A percentile compares a stretch with the other conserved stretches of the same genome.
Evolutionary conservation across 257 asterid species (phyloP).

Genomic region (Misopates orontium): DNA sequence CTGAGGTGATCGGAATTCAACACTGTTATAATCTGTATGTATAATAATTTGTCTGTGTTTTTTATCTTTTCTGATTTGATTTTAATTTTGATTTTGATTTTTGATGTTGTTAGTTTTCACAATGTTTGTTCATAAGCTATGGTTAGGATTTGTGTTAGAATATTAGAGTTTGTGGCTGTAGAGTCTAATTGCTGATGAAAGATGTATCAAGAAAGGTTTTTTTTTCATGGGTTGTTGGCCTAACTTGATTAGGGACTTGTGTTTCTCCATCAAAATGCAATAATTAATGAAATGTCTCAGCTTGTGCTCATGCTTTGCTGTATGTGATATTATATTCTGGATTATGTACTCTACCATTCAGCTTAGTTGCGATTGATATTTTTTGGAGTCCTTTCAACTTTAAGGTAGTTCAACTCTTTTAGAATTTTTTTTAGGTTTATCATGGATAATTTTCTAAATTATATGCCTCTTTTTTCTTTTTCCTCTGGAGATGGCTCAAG

Average conservation of each 20-base stretch:
- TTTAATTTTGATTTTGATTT: neutral
- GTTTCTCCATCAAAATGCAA: slow-evolving; percentile 24
- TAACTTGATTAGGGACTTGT: slow-evolving; percentile 35
- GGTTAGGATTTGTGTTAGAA: slow-evolving; percentile 33
- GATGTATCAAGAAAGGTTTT: slow-evolving; percentile 19
- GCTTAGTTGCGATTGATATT: slow-evolving; percentile 1
- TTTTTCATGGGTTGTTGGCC: slow-evolving; percentile 37
- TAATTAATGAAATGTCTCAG: slow-evolving; percentile 25
- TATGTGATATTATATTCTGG: slow-evolving; percentile 6
- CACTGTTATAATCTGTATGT: slow-evolving; percentile 33
- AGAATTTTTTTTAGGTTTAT: too few species aligned
- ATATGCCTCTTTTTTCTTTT: too few species aligned
- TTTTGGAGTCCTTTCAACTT: neutral
- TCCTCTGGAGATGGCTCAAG: neutral
- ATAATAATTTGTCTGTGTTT: slow-evolving; percentile 28
- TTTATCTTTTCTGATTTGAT: slow-evolving; percentile 24
- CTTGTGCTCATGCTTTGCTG: slow-evolving; percentile 22
- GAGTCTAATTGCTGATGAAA: slow-evolving; percentile 35
- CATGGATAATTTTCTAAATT: too few species aligned
- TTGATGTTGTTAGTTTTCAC: slow-evolving; percentile 27
- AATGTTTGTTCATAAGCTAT: slow-evolving; percentile 53
- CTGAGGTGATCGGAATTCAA: slow-evolving; percentile 13
- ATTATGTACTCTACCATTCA: slow-evolving; percentile 4
- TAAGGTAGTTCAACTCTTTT: neutral
- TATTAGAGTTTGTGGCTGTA: slow-evolving; percentile 31